Evolutionary conservation across 202 grass and related monocot species (phyloP).

Genomic region (Dendrocalamus latiflorus): DNA sequence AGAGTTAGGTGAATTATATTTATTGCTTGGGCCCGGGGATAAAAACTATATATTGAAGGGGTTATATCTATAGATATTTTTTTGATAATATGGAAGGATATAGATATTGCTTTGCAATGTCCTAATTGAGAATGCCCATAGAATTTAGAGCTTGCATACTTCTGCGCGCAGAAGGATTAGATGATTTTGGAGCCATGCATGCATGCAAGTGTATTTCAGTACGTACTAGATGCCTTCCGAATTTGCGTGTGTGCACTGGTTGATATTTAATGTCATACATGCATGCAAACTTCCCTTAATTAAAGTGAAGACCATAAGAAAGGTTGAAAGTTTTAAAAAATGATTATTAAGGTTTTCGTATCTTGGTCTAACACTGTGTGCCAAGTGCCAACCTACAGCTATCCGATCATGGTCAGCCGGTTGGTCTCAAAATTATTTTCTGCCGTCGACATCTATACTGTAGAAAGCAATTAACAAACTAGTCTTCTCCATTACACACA

Average conservation of each 20-base stretch:
- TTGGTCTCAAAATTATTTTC: neutral
- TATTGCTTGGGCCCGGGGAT: too few species aligned
- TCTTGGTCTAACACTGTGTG: neutral
- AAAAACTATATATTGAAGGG: too few species aligned
- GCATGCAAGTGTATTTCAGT: too few species aligned
- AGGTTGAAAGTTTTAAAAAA: neutral
- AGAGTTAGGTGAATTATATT: too few species aligned
- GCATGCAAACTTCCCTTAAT: neutral
- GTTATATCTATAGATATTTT: too few species aligned
- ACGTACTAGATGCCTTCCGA: neutral
- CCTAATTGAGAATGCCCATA: too few species aligned
- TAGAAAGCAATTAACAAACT: neutral
- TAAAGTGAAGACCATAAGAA: neutral
- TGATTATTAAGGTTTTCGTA: neutral
- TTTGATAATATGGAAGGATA: too few species aligned
- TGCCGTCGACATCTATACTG: neutral
- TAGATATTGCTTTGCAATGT: too few species aligned
- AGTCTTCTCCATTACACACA: neutral
- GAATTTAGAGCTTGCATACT: neutral
- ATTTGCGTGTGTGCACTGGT: neutral
- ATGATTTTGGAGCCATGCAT: neutral
- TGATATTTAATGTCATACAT: constrained; percentile 21
- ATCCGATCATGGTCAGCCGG: neutral
- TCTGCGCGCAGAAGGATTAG: neutral
- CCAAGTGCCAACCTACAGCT: neutral